Conservation (phyloP, 345 rosid genomes). For the Cardamine chenopodiifolia region DNA sequence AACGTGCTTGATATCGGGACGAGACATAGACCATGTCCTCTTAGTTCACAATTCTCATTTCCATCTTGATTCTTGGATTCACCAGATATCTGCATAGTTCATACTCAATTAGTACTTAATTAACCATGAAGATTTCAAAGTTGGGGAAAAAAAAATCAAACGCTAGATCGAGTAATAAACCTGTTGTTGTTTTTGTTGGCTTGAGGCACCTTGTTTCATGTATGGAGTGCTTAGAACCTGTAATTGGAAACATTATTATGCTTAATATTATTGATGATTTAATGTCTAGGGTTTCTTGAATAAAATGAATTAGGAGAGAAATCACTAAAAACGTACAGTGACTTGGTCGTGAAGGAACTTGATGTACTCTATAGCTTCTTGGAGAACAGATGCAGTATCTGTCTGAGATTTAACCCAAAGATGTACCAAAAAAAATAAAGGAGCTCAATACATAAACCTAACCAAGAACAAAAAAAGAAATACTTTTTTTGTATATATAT, state of each 20-base stretch:
- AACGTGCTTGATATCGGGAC: slow-evolving; percentile 81
- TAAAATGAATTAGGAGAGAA: not conserved
- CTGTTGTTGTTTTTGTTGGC: slow-evolving; percentile 74
- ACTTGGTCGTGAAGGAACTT: slow-evolving; percentile 90
- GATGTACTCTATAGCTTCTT: slow-evolving; percentile 91
- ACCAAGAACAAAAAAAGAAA: not conserved
- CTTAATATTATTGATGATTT: not conserved
- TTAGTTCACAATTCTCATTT: slow-evolving; percentile 58
- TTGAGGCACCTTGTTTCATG: slow-evolving; percentile 70
- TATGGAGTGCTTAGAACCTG: slow-evolving; percentile 82
- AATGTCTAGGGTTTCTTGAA: slow-evolving; percentile 31
- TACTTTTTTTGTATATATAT: not conserved
- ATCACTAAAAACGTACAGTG: slow-evolving; percentile 51
- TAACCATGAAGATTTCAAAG: slow-evolving; percentile 6
- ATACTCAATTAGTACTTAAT: slow-evolving; percentile 4
- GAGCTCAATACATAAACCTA: slow-evolving; percentile 16
- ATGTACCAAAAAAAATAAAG: not conserved
- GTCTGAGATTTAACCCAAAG: slow-evolving; percentile 54
- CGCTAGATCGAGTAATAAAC: slow-evolving; percentile 37
- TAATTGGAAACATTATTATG: slow-evolving; percentile 16
- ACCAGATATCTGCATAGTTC: slow-evolving; percentile 25
- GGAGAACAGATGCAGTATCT: slow-evolving; percentile 98
- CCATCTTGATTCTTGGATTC: slow-evolving; percentile 43
- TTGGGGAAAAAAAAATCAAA: not conserved
- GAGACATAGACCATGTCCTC: slow-evolving; percentile 78